These are phyloP conservation scores for Pseudocercospora crystallina DNA, from an alignment of 2,329 filamentous ascomycete genomes.

Conservation along the genomic window DNA sequence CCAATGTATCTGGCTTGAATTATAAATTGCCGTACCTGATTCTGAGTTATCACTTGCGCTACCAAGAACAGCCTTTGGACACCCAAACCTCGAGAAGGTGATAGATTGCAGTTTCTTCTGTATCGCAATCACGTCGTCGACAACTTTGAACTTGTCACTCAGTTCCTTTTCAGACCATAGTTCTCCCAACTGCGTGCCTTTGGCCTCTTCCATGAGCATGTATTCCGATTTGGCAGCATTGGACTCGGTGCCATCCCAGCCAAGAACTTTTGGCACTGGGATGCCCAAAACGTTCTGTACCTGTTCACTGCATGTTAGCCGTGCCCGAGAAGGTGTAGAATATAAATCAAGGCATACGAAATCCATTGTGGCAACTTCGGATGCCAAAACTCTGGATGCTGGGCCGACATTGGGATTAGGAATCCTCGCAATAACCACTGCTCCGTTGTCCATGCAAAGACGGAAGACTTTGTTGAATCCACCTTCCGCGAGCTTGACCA, in stretches of 20 bases:
- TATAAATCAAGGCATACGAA: too few species aligned
- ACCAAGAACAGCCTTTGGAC: slow-evolving; percentile 16
- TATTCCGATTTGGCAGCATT: slow-evolving; percentile 31
- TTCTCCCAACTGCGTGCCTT: slow-evolving; percentile 31
- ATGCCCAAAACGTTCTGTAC: slow-evolving; percentile 24
- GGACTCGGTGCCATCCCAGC: slow-evolving; percentile 21
- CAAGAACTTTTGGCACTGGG: slow-evolving; percentile 28
- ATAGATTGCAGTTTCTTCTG: slow-evolving; percentile 40
- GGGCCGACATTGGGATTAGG: slow-evolving; percentile 32
- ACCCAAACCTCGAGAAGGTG: slow-evolving; percentile 36
- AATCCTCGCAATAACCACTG: slow-evolving; percentile 19
- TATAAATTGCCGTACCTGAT: slow-evolving; percentile 42
- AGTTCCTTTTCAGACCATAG: slow-evolving; percentile 34
- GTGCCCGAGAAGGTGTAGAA: not conserved
- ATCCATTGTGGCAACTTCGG: slow-evolving; percentile 18
- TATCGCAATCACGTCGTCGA: slow-evolving; percentile 38
- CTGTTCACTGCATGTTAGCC: slow-evolving; percentile 3
- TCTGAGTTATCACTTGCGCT: not conserved
- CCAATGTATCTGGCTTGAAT: slow-evolving; percentile 34
- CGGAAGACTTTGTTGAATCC: slow-evolving; percentile 32
- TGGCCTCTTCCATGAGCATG: slow-evolving; percentile 34
- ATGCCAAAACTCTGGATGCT: slow-evolving; percentile 3
- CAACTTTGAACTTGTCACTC: slow-evolving; percentile 31
- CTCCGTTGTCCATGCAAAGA: slow-evolving; percentile 30
- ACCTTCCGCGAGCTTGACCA: slow-evolving; percentile 34